Evolutionary conservation across 805 yeast species (phyloP).

Genomic region (Zygosaccharomyces gambellarensis): DNA sequence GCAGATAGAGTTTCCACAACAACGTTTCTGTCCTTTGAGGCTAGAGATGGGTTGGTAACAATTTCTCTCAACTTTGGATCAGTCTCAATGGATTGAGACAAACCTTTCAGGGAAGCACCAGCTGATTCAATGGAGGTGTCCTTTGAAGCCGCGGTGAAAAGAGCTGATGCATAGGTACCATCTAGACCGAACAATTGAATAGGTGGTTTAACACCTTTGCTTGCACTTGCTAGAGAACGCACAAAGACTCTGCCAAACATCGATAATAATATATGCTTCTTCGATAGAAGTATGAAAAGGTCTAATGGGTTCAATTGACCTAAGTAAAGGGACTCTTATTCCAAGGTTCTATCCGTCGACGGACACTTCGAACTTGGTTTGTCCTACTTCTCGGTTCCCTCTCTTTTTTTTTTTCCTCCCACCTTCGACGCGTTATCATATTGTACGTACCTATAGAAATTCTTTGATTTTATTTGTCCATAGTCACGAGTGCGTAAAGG

Average conservation of each 20-base stretch:
- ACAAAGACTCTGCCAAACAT: slow-evolving; percentile 63
- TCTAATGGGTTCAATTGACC: neutral
- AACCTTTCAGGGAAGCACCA: slow-evolving; percentile 54
- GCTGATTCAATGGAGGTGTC: slow-evolving; percentile 70
- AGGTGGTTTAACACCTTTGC: slow-evolving; percentile 61
- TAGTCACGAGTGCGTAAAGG: neutral
- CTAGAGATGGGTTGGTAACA: slow-evolving; percentile 78
- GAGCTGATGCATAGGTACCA: slow-evolving; percentile 95
- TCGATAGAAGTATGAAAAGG: neutral
- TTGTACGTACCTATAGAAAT: neutral
- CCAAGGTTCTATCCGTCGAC: neutral
- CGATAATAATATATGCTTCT: slow-evolving; percentile 9
- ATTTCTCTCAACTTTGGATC: slow-evolving; percentile 62
- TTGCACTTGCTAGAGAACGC: slow-evolving; percentile 70
- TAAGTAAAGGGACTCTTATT: neutral
- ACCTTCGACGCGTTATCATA: neutral
- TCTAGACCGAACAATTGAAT: slow-evolving; percentile 92
- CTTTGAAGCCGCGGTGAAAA: slow-evolving; percentile 86
- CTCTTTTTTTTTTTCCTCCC: neutral
- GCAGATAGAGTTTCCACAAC: slow-evolving; percentile 58
- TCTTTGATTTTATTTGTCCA: slow-evolving; percentile 5
- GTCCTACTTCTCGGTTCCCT: neutral
- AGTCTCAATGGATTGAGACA: slow-evolving; percentile 47
- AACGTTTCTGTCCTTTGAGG: slow-evolving; percentile 64
- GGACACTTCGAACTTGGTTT: neutral